Percentiles rank a stretch among this genome's conserved stretches.
These are phyloP conservation scores for Claviceps sp. DNA, from an alignment of 2,329 filamentous ascomycete genomes.

Conservation along the genomic window DNA sequence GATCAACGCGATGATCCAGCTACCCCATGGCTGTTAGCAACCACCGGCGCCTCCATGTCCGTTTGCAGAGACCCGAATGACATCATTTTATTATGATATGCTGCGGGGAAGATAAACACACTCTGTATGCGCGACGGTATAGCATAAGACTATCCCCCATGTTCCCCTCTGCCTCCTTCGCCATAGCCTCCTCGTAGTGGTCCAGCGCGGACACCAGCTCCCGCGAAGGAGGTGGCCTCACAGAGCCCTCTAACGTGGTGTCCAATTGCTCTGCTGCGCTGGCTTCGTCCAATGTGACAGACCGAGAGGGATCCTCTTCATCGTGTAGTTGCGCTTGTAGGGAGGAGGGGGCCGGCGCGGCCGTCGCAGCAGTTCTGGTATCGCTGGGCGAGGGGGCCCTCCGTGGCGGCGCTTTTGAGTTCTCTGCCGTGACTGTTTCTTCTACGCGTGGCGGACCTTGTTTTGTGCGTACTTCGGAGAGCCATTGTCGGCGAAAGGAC, in stretches of 20 bases:
- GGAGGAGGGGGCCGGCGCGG: neutral
- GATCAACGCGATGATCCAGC: slow-evolving; percentile 77
- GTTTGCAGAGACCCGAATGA: too few relatives aligned
- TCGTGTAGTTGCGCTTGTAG: neutral
- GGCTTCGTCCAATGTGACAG: slow-evolving; percentile 8
- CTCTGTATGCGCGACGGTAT: slow-evolving; percentile 82
- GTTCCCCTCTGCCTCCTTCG: slow-evolving; percentile 73
- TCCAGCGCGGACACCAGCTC: slow-evolving; percentile 69
- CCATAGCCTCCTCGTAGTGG: slow-evolving; percentile 83
- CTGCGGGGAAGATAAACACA: slow-evolving; percentile 20
- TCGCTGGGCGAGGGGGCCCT: neutral
- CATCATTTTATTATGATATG: too few relatives aligned
- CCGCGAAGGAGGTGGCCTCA: slow-evolving; percentile 11
- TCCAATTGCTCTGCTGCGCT: slow-evolving; percentile 4
- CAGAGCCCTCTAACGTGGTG: slow-evolving; percentile 8
- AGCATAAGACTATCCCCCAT: slow-evolving; percentile 78
- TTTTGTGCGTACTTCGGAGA: slow-evolving; percentile 55
- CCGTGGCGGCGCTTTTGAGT: neutral
- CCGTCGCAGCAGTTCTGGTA: neutral
- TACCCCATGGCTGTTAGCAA: slow-evolving; percentile 18
- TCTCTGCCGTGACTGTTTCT: neutral
- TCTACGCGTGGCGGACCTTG: neutral
- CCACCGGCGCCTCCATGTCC: too few relatives aligned
- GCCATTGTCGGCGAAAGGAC: slow-evolving; percentile 75
- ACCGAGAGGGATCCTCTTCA: slow-evolving; percentile 5